Evolutionary conservation across 2,329 filamentous ascomycete genomes (phyloP), one percentile per base, ranked within the genome.

Genomic region (Paraphoma chrysanthemicola): DNA sequence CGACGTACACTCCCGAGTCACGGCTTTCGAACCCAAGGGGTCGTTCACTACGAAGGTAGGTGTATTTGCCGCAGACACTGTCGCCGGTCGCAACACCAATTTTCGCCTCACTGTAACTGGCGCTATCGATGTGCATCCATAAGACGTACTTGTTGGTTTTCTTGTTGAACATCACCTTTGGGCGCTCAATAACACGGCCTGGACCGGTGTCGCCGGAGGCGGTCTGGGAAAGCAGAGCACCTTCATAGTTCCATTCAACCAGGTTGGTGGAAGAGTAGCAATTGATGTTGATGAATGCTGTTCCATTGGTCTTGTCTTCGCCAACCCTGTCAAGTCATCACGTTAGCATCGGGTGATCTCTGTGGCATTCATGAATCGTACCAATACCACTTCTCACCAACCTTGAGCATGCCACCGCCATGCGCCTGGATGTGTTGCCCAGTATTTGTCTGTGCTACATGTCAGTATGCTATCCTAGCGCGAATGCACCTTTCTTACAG

Each of bases 91-190:
- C 88, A 6, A 90, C 85, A 0, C 87, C 88, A 1, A 87, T 85
- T 53, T 84, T 85, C 0, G 88, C 88, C 36, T 89, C 87, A 1
- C 79, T 81, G 62, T 90, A 90, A 67, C 81, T 81, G 30, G 78
- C 78, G 53, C 78, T 82, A 67, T 91, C 88, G 47, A 90, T 88
- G 67, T 90, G 88, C 79, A 90, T 81, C 79, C 86, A 90, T 71
- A 90, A 76, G n/a, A 90, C 87, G 71, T 88, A 91, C 60, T 87
- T 85, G 6, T 72, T 65, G 0, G 87, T 90, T n/a, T 77, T 76
- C 12, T 86, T 83, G 61, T 90, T 90, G 77, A 85, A 89, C 5
- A 90, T 82, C 4, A 90, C 83, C 74, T 90, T 90, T 2, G 88
- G 88, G 17, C 88, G 78, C 72, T 90, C 88, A 2, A 90, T 84